Evolutionary conservation across 768 basidiomycete species (phyloP).

Genomic region (Suillus lakei): DNA sequence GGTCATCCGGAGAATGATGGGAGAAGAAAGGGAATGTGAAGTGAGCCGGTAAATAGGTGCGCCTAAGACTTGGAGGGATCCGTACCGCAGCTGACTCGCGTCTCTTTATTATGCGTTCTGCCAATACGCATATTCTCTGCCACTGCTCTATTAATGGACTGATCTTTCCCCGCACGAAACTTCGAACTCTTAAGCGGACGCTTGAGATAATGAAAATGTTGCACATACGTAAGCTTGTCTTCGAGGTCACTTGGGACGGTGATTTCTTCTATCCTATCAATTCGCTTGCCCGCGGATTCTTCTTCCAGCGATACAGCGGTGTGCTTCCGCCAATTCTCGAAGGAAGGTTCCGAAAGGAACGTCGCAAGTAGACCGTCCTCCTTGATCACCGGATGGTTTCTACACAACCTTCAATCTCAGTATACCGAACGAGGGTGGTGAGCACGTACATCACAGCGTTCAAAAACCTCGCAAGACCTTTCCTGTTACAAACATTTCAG

Average conservation of each 20-base stretch:
- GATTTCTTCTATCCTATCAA: conserved; percentile 89
- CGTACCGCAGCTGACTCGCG: conserved; percentile 93
- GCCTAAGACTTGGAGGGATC: conserved; percentile 61
- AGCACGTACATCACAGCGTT: conserved; percentile 72
- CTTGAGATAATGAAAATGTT: conserved; percentile 5
- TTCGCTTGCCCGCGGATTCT: conserved; percentile 79
- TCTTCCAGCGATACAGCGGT: conserved; percentile 81
- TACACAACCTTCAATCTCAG: conserved; percentile 28
- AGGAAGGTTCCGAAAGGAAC: conserved; percentile 83
- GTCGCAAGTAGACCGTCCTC: conserved; percentile 83
- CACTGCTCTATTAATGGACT: conserved; percentile 84
- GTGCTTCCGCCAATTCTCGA: conserved; percentile 89
- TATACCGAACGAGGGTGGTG: conserved; percentile 4
- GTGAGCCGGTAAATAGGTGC: conserved; percentile 71
- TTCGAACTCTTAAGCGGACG: conserved; percentile 34
- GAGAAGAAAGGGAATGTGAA: conserved; percentile 60
- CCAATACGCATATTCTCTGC: conserved; percentile 86
- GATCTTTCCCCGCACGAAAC: conserved; percentile 78
- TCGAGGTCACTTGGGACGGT: conserved; percentile 91
- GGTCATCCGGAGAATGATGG: conserved; percentile 29
- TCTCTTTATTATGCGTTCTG: conserved; percentile 88
- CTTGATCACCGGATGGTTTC: conserved; percentile 91
- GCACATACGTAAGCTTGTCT: conserved; percentile 77
- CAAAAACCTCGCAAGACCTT: conserved; percentile 79
- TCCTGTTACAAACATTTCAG: conserved; percentile 46